Conservation (phyloP, 2,329 filamentous ascomycete species). For the Pestalotiopsis sp. region DNA sequence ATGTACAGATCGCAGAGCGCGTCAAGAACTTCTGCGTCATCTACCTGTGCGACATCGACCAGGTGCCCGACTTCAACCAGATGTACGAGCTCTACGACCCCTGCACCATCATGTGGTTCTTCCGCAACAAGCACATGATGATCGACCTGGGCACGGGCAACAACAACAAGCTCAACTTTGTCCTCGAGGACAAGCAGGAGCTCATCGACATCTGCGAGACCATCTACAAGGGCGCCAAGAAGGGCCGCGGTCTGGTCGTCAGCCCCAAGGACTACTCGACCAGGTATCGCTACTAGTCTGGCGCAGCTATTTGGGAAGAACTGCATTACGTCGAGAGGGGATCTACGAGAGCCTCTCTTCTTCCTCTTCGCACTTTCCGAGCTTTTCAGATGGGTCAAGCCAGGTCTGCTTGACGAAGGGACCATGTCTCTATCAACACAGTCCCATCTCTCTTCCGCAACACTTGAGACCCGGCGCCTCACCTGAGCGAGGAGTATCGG, state of each 20-base stretch:
- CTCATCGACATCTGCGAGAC: slow-evolving; percentile 98
- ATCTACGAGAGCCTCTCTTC: too few relatives aligned
- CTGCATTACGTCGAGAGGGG: too few relatives aligned
- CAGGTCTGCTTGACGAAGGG: too few relatives aligned
- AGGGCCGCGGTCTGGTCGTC: slow-evolving; percentile 93
- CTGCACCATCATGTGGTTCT: slow-evolving; percentile 97
- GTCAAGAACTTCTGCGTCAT: slow-evolving; percentile 94
- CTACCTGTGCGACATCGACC: slow-evolving; percentile 91
- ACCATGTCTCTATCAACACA: too few relatives aligned
- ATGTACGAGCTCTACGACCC: slow-evolving; percentile 96
- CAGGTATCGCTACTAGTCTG: slow-evolving; percentile 31
- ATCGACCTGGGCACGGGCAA: slow-evolving; percentile 97
- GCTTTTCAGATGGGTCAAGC: too few relatives aligned
- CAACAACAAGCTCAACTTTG: slow-evolving; percentile 98
- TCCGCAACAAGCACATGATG: slow-evolving; percentile 99
- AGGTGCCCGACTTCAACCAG: slow-evolving; percentile 89
- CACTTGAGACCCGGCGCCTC: not conserved
- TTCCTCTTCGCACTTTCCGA: too few relatives aligned
- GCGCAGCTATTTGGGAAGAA: not conserved
- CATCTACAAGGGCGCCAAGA: slow-evolving; percentile 97
- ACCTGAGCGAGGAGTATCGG: not conserved
- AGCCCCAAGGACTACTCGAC: slow-evolving; percentile 76
- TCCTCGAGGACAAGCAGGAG: slow-evolving; percentile 96
- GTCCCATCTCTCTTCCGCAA: too few relatives aligned
- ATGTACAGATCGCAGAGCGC: slow-evolving; percentile 73